phyloP scores from a whole-genome alignment of 228 moss, liverwort and hornwort species.

The Sphagnum magellanicum region DNA sequence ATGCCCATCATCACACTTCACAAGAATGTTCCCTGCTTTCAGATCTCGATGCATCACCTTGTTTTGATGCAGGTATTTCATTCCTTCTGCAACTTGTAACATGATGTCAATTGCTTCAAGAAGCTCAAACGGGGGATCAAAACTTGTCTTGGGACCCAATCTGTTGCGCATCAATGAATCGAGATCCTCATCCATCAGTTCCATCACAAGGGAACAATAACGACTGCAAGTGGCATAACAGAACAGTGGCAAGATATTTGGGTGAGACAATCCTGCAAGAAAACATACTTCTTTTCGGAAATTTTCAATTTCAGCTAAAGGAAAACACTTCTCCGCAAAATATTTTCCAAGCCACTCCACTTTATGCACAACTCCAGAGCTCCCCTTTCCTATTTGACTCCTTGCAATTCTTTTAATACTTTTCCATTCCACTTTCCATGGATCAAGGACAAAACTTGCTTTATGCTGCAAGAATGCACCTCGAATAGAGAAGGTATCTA shows the following conservation, averaged over 20 bases:
- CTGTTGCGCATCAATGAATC: background rate
- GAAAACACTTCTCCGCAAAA: constrained; percentile 1
- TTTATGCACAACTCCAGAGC: background rate
- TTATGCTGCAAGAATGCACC: background rate
- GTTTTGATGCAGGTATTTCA: constrained; percentile 5
- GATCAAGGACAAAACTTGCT: background rate
- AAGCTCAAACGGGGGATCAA: background rate
- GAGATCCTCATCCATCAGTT: no score
- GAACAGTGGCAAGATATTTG: no score
- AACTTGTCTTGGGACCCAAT: background rate
- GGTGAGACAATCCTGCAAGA: background rate
- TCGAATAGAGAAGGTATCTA: background rate
- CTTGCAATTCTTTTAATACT: background rate
- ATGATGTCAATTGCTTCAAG: constrained; percentile 7
- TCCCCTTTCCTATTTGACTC: background rate
- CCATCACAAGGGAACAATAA: no score
- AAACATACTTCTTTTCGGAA: background rate
- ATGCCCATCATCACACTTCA: background rate
- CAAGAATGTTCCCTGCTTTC: constrained; percentile 2
- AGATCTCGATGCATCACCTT: constrained; percentile 3
- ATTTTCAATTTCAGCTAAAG: background rate
- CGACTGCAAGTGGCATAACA: no score
- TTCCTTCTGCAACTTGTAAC: constrained; percentile 9
- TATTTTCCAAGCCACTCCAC: background rate
- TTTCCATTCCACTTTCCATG: background rate